phyloP scores from a whole-genome alignment of 805 yeast genomes.

The Barnettozyma salicaria region DNA sequence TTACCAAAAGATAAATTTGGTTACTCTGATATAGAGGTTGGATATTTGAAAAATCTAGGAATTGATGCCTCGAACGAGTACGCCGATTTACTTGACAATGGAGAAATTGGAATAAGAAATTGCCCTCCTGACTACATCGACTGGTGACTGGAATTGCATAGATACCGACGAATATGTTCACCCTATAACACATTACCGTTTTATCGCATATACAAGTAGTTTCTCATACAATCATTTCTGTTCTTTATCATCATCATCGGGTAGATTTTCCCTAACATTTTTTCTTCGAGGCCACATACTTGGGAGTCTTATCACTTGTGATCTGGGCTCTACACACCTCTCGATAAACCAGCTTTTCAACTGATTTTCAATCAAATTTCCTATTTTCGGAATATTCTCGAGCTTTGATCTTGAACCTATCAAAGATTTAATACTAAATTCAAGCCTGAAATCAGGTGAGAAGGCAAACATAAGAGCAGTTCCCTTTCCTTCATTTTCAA shows the following conservation, averaged over 20 bases:
- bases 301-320: constrained; percentile 79
- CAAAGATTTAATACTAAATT: constrained; percentile 79
- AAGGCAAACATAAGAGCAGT: constrained; percentile 85
- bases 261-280: constrained; percentile 39
- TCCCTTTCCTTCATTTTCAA: constrained; percentile 32
- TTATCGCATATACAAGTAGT: too few relatives aligned
- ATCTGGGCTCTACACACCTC: constrained; percentile 89
- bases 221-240: neutral
- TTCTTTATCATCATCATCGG: constrained; percentile 10
- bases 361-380: constrained; percentile 75
- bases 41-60: constrained; percentile 19
- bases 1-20: constrained; percentile 21
- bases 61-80: constrained; percentile 19
- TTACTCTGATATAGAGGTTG: constrained; percentile 12
- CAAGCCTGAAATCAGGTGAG: constrained; percentile 84
- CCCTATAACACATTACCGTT: too few relatives aligned
- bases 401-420: constrained; percentile 91
- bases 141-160: neutral
- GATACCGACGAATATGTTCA: neutral
- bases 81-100: constrained; percentile 18
- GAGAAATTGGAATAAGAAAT: constrained; percentile 18
- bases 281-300: constrained; percentile 77
- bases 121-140: constrained; percentile 23
- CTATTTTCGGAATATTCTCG: constrained; percentile 88
- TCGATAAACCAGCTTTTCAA: constrained; percentile 87